phyloP scores from a whole-genome alignment of 2,329 filamentous ascomycete species.

The Alternaria ventricosa region DNA sequence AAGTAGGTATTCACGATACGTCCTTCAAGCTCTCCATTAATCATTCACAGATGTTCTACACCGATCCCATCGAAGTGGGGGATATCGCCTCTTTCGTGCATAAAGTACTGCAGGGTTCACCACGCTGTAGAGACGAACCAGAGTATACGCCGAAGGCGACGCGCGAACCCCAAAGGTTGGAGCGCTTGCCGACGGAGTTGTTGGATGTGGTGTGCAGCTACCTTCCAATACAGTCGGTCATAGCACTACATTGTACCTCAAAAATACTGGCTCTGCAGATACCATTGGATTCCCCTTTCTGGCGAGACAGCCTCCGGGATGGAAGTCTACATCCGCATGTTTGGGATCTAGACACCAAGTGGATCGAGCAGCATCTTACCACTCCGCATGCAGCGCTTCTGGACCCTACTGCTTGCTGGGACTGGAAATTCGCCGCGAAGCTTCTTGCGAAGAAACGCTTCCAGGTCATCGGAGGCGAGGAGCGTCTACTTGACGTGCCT shows the following conservation, averaged over 20 bases:
- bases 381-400: background rate
- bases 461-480: conserved; percentile 15
- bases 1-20: conserved; percentile 15
- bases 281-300: conserved; percentile 32
- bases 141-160: background rate
- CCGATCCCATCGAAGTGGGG: conserved; percentile 23
- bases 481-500: conserved; percentile 17
- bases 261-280: conserved; percentile 24
- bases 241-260: conserved; percentile 29
- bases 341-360: conserved; percentile 30
- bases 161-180: conserved; percentile 12
- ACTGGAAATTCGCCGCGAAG: conserved; percentile 26
- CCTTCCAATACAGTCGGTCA: conserved; percentile 19
- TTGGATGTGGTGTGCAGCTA: conserved; percentile 22
- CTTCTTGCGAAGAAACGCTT: conserved; percentile 23
- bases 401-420: conserved; percentile 11
- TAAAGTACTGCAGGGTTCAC: conserved; percentile 14
- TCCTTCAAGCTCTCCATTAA: background rate
- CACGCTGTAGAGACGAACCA: background rate
- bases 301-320: conserved; percentile 27
- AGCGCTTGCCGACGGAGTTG: conserved; percentile 26
- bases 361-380: conserved; percentile 12
- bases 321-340: conserved; percentile 30
- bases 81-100: conserved; percentile 15
- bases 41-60: conserved; percentile 29